Evolutionary conservation across 192 early-diverging fungal species (phyloP), one percentile per base, ranked within the genome.

Genomic region (Anaeromyces robustus): DNA sequence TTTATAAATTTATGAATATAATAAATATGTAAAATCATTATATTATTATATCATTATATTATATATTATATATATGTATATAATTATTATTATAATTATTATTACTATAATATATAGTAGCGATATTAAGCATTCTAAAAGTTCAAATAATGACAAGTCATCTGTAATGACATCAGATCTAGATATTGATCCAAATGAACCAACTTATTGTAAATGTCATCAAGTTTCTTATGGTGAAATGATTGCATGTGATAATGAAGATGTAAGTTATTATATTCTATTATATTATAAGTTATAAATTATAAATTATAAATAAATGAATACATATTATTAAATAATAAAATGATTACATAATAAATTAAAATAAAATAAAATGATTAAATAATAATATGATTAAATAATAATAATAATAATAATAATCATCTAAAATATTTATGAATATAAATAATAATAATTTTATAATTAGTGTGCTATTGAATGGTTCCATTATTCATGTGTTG

Each of bases 161-260:
- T 80, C 78, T 14, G 2, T 22, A 4, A 52, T 52, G 19, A 1
- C 43, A 4, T 52, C 43, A 52, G 43, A 52, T 78, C 59, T 80
- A 78, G 32, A 79, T 32, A 95, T 97, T 80, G 96, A 99, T 87
- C 96, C 97, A 0, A 96, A 97, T 83, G 97, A 99, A 86, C 96
- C 96, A 2, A 87, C 92, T 28, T 99, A 99, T 86, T 99, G 97
- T 82, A 95, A 95, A 83, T 99, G 97, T 80, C 88, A 95, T 37
- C 95, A 96, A 85, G 94, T 98, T 19, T 96, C 94, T 12, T 99
- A 90, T 82, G 97, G 97, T 19, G 96, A 98, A 78, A 99, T 99
- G 97, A 95, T 99, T 78, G 97, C 94, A 29, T 94, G 94, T 81
- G 94, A 98, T 85, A 92, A 93, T 77, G 90, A 91, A 80, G 94